A percentile compares a stretch with the other conserved stretches of the same genome.
phyloP scores from a whole-genome alignment of 768 basidiomycete species.

The Agrocybe chaxingu region DNA sequence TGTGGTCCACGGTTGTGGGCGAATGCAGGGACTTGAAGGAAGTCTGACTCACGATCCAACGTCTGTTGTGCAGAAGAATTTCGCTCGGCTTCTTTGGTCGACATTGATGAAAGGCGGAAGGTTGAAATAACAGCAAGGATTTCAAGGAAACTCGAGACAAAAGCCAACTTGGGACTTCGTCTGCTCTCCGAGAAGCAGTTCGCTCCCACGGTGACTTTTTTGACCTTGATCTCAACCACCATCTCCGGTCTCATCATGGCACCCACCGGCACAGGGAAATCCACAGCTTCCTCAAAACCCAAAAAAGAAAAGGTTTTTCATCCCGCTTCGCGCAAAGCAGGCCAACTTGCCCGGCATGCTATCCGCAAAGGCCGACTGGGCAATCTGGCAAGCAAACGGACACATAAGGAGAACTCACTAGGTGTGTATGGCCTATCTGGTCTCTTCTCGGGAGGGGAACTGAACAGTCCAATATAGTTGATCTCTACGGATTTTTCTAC shows the following conservation, averaged over 20 bases:
- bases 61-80: conserved; percentile 66
- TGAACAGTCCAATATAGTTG: conserved; percentile 38
- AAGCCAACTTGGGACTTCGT: too few relatives aligned
- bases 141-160: too few relatives aligned
- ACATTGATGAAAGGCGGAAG: conserved; percentile 23
- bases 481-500: conserved; percentile 75
- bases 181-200: too few relatives aligned
- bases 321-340: conserved; percentile 81
- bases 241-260: conserved; percentile 25
- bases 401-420: conserved; percentile 51
- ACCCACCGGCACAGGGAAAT: conserved; percentile 35
- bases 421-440: conserved; percentile 33
- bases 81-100: conserved; percentile 56
- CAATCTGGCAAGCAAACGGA: conserved; percentile 50
- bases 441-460: conserved; percentile 3
- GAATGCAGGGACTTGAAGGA: not conserved
- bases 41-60: conserved; percentile 54
- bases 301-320: conserved; percentile 83
- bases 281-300: conserved; percentile 16
- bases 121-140: too few relatives aligned
- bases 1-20: conserved; percentile 24
- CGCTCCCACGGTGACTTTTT: too few relatives aligned
- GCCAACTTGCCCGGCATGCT: conserved; percentile 64
- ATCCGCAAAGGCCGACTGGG: conserved; percentile 68
- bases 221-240: not conserved